Conservation (phyloP, 2,329 filamentous ascomycete species). For the Neofusicoccum parvum region DNA sequence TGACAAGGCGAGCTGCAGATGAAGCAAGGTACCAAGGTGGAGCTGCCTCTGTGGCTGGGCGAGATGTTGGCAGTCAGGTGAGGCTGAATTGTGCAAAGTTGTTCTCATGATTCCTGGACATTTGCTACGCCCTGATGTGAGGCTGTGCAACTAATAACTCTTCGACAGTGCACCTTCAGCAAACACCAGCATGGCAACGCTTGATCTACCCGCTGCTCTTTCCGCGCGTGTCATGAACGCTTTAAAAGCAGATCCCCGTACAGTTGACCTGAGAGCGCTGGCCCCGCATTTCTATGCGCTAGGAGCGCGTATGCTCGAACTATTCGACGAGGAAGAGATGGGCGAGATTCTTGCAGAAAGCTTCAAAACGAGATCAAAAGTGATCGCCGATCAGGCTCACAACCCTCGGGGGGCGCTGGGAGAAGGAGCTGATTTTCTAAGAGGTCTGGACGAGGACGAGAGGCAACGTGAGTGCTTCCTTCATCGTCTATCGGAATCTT, state of each 20-base stretch:
- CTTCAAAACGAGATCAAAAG: constrained; percentile 77
- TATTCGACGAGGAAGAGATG: constrained; percentile 88
- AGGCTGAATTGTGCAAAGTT: constrained; percentile 19
- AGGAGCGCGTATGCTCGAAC: constrained; percentile 79
- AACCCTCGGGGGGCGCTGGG: constrained; percentile 73
- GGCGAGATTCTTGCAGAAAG: constrained; percentile 66
- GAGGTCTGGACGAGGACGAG: constrained; percentile 89
- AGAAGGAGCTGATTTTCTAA: constrained; percentile 76
- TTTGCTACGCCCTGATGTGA: neutral
- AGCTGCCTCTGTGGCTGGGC: constrained; percentile 89
- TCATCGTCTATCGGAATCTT: constrained; percentile 10
- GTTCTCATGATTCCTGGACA: neutral
- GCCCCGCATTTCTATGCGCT: constrained; percentile 87
- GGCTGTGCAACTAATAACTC: neutral
- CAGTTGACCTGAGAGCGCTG: constrained; percentile 80
- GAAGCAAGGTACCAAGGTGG: constrained; percentile 76
- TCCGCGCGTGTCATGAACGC: constrained; percentile 82
- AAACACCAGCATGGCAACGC: constrained; percentile 56
- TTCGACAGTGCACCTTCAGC: constrained; percentile 26
- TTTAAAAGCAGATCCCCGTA: constrained; percentile 83
- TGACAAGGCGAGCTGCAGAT: constrained; percentile 52
- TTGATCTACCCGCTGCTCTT: constrained; percentile 79
- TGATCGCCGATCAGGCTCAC: constrained; percentile 85
- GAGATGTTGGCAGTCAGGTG: constrained; percentile 83
- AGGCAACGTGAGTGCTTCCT: constrained; percentile 57